Conservation (phyloP, 257 asterid genomes). For the Forsythia viridissima region DNA sequence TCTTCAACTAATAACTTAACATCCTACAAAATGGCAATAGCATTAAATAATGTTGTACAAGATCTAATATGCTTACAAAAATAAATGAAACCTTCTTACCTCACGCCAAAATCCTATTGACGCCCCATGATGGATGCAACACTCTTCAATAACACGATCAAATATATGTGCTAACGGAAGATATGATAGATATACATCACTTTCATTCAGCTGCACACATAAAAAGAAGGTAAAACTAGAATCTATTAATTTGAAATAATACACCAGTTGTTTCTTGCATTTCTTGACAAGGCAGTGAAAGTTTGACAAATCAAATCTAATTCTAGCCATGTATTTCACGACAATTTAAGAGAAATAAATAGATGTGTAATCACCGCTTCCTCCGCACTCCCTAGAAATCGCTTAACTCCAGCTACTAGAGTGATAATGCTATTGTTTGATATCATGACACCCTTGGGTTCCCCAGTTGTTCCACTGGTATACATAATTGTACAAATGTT, state of each 20-base stretch:
- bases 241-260: too few species aligned
- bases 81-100: constrained; percentile 49
- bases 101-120: constrained; percentile 99
- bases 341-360: not conserved
- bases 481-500: constrained; percentile 66
- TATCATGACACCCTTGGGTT: constrained; percentile 64
- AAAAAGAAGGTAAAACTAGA: not conserved
- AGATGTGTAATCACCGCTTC: constrained; percentile 41
- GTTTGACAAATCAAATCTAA: too few species aligned
- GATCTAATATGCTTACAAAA: not conserved
- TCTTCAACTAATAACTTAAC: constrained; percentile 58
- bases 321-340: not conserved
- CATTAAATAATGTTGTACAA: not conserved
- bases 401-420: constrained; percentile 47
- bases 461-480: constrained; percentile 67
- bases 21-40: constrained; percentile 37
- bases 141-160: constrained; percentile 90
- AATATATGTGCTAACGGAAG: constrained; percentile 97
- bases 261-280: too few species aligned
- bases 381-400: constrained; percentile 39
- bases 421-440: constrained; percentile 57
- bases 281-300: too few species aligned
- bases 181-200: constrained; percentile 83
- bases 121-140: constrained; percentile 71
- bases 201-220: constrained; percentile 50